Percentiles rank a stretch among this genome's conserved stretches.
Conservation (phyloP, 2,329 filamentous ascomycete species). For the Boeremia lycopersici region DNA sequence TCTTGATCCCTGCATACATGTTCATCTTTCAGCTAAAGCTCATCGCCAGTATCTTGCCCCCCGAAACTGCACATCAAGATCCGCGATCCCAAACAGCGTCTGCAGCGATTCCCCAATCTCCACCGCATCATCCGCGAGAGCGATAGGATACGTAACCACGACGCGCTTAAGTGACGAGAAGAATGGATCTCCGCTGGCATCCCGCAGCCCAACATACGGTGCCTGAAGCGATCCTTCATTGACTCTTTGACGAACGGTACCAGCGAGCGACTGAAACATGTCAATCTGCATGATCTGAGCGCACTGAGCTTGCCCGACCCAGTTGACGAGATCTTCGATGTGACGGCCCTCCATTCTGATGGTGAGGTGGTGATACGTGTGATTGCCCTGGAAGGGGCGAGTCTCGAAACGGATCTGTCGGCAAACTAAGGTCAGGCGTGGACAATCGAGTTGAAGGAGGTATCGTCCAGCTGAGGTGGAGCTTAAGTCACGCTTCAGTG, state of each 20-base stretch:
- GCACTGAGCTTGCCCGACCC: not conserved
- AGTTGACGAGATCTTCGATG: not conserved
- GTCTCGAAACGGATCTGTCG: not conserved
- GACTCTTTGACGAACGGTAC: not conserved
- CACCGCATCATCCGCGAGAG: not conserved
- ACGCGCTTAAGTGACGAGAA: not conserved
- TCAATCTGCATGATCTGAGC: not conserved
- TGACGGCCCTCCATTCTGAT: not conserved
- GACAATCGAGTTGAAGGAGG: not conserved
- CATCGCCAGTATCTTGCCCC: not conserved
- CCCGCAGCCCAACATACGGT: not conserved
- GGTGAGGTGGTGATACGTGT: not conserved
- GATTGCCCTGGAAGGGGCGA: not conserved
- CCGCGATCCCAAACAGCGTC: not conserved
- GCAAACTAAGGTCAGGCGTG: not conserved
- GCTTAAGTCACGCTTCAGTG: not conserved
- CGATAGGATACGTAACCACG: not conserved
- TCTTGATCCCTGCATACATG: too few relatives aligned
- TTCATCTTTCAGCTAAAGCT: too few relatives aligned
- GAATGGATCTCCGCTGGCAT: not conserved
- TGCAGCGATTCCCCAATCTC: not conserved
- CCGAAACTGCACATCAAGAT: not conserved
- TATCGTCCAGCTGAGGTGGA: not conserved
- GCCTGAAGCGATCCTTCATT: not conserved
- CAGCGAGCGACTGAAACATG: slow-evolving; percentile 2